Evolutionary conservation across 257 asterid genomes (phyloP).

Genomic region (Rauvolfia tetraphylla): DNA sequence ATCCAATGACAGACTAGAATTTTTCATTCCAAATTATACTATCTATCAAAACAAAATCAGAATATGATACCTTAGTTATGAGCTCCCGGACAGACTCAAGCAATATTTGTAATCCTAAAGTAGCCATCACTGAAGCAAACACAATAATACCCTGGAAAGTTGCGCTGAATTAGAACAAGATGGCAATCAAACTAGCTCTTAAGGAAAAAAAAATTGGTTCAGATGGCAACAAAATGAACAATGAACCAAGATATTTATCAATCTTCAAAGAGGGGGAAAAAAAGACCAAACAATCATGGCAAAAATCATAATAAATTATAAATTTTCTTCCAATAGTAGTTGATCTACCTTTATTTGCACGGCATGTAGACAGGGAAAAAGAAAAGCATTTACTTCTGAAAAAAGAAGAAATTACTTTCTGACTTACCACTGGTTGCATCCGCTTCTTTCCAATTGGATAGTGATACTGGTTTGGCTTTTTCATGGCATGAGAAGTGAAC

Average conservation of each 20-base stretch:
- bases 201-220: background rate
- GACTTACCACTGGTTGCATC: conserved; percentile 93
- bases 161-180: background rate
- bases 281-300: background rate
- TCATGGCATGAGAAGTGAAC: conserved; percentile 91
- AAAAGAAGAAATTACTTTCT: background rate
- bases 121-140: conserved; percentile 94
- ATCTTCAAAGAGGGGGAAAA: background rate
- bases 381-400: background rate
- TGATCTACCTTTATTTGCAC: background rate
- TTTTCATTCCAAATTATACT: background rate
- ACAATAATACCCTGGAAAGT: conserved; percentile 78
- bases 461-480: conserved; percentile 61
- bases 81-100: conserved; percentile 76
- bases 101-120: conserved; percentile 82
- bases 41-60: background rate
- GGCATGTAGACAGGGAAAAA: background rate
- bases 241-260: background rate
- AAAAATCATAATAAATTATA: too few relatives aligned
- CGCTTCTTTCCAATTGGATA: conserved; percentile 91
- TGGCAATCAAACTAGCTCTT: background rate
- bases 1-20: background rate
- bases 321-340: background rate
- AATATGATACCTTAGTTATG: conserved; percentile 53
- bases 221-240: background rate